Percentiles rank a stretch among this genome's conserved stretches.
These are phyloP conservation scores for Sugiyamaella marilandica DNA, from an alignment of 805 yeast species.

Conservation along the genomic window DNA sequence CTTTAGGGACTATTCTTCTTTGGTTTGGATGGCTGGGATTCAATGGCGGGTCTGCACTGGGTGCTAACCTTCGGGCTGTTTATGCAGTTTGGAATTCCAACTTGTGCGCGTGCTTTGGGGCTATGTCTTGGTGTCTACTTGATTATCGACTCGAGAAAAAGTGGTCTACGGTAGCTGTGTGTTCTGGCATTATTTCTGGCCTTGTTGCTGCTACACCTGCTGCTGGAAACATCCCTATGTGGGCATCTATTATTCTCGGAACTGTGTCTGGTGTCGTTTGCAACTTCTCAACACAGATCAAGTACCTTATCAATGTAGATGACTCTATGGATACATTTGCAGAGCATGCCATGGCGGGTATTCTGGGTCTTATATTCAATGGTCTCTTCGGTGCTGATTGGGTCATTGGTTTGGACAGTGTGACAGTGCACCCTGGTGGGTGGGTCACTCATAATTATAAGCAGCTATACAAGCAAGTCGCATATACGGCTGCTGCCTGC, in stretches of 20 bases:
- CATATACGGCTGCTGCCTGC: constrained; percentile 66
- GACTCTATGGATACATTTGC: constrained; percentile 94
- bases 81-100: constrained; percentile 92
- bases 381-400: constrained; percentile 83
- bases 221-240: constrained; percentile 83
- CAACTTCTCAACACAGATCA: constrained; percentile 84
- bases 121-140: constrained; percentile 83
- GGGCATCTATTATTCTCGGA: constrained; percentile 87
- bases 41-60: constrained; percentile 84
- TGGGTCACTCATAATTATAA: constrained; percentile 89
- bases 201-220: constrained; percentile 96
- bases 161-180: constrained; percentile 91
- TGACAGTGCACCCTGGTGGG: constrained; percentile 81
- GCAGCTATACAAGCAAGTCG: constrained; percentile 86
- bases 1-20: constrained; percentile 77
- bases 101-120: constrained; percentile 84
- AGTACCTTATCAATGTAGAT: constrained; percentile 75
- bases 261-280: constrained; percentile 75
- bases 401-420: constrained; percentile 88
- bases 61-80: constrained; percentile 77
- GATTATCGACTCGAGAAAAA: constrained; percentile 85
- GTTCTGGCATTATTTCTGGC: constrained; percentile 95
- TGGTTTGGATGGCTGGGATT: constrained; percentile 97
- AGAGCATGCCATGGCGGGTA: constrained; percentile 98
- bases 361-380: constrained; percentile 79